Base-by-base conservation (phyloP, 805 yeast species). In the Kodamaea fukazawae region DNA sequence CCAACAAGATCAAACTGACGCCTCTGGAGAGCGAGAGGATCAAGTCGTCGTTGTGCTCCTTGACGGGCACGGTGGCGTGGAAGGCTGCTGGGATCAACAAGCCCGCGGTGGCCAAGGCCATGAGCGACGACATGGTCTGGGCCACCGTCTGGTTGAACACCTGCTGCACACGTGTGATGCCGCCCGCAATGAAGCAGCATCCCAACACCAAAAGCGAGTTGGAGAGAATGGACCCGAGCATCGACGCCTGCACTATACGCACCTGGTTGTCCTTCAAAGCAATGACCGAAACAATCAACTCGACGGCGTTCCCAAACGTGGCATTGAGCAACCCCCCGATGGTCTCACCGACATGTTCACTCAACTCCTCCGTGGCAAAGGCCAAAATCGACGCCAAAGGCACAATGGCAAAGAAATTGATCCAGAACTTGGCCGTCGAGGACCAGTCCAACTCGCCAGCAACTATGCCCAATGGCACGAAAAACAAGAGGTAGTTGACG, bases 251-350 rank as follows among this genome's bases (percentile, higher is more conserved):
- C 20, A 93, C 98, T 54, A 93, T 90, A 47, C 96, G 76, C 37
- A 93, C 80, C 64, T 93, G 97, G 50, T 87, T 86, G 32, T 86
- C 83, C 50, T 67, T 72, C 53, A 93, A 71, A 1, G 99, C 99
- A 50, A 93, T 88, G 18, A 93, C 71, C 1, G 96, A 86, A 26
- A 93, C 98, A 61, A 93, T 93, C 44, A 93, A 79, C 67, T 93
- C 99, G 15, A 93, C 96, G 2, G 98, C 98, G 61, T 93, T 93
- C 43, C 99, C 99, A 60, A 93, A 87, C 7, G 98, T 90, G 2
- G 99, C 99, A 65, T 93, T 93, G 54, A 93, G 72, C 47, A 93
- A 72, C 0, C 98, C 98, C 10, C 99, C 98, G 16, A 91, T 49
- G 7, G 97, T 90, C 55, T 88, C 86, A 44, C 98, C 97, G 25